Conservation (phyloP, 495 filamentous ascomycete species). For the Aspergillus coremiiformis region DNA sequence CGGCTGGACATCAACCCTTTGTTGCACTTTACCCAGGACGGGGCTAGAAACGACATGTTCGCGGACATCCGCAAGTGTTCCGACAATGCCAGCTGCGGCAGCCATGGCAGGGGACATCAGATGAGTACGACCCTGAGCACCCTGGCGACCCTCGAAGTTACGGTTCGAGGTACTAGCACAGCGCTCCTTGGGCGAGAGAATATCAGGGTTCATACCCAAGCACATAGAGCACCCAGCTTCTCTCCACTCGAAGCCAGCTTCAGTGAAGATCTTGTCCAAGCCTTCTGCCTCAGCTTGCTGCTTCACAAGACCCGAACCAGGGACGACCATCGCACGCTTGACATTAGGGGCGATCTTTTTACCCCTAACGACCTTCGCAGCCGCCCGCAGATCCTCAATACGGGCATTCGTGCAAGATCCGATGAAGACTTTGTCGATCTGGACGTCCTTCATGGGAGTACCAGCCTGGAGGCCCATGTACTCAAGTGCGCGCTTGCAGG, state of each 20-base stretch:
- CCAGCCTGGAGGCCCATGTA: constrained; percentile 91
- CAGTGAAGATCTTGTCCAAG: constrained; percentile 82
- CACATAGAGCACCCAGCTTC: constrained; percentile 99
- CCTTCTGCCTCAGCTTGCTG: constrained; percentile 86
- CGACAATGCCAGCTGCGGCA: constrained; percentile 79
- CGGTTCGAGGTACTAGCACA: constrained; percentile 95
- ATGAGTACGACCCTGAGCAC: constrained; percentile 87
- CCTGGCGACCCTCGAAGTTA: constrained; percentile 96
- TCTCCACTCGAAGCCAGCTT: constrained; percentile 95
- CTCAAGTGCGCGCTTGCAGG: constrained; percentile 74
- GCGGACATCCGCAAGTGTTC: constrained; percentile 86
- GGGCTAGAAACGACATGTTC: constrained; percentile 57
- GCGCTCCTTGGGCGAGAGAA: constrained; percentile 85
- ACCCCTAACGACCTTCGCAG: constrained; percentile 77
- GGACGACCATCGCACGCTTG: constrained; percentile 92
- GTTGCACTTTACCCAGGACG: constrained; percentile 50
- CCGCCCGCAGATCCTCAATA: constrained; percentile 91
- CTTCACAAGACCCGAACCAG: constrained; percentile 92
- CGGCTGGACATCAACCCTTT: constrained; percentile 49
- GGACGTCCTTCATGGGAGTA: constrained; percentile 83
- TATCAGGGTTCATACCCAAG: constrained; percentile 98
- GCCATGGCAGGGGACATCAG: constrained; percentile 97
- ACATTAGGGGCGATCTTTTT: constrained; percentile 79
- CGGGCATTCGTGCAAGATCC: constrained; percentile 96
- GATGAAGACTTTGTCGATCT: constrained; percentile 93